Conservation (phyloP, 1,284 basidiomycete species). For the Fomitiporia mediterranea region DNA sequence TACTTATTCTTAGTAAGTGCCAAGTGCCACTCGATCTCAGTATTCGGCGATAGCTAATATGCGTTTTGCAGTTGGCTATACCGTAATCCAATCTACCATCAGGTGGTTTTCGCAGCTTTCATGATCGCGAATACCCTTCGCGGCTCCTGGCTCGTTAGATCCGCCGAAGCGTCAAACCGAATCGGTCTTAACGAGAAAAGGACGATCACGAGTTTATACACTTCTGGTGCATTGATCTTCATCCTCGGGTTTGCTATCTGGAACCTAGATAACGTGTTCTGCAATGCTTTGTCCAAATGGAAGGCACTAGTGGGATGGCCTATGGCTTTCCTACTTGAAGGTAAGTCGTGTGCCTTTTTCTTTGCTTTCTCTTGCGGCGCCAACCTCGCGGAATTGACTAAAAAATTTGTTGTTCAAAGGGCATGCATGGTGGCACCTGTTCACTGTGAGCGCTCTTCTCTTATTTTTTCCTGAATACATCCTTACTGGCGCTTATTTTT, state of each 20-base stretch:
- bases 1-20: slow-evolving; percentile 57
- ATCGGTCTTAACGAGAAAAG: slow-evolving; percentile 42
- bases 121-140: slow-evolving; percentile 44
- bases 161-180: slow-evolving; percentile 35
- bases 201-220: slow-evolving; percentile 40
- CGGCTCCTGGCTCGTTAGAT: slow-evolving; percentile 45
- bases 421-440: slow-evolving; percentile 69
- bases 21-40: not conserved
- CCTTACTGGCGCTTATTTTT: not conserved
- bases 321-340: slow-evolving; percentile 59
- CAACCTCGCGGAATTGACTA: not conserved
- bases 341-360: no score
- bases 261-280: slow-evolving; percentile 71
- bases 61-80: slow-evolving; percentile 40
- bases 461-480: not conserved
- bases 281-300: slow-evolving; percentile 47
- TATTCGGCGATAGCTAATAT: not conserved
- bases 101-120: slow-evolving; percentile 53
- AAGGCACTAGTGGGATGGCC: slow-evolving; percentile 59
- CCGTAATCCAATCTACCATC: slow-evolving; percentile 65
- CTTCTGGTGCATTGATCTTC: slow-evolving; percentile 45
- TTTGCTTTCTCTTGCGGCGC: not conserved
- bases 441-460: slow-evolving; percentile 39
- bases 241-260: slow-evolving; percentile 57
- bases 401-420: slow-evolving; percentile 31